phyloP scores from a whole-genome alignment of 2,329 filamentous ascomycete species.

The Diplodia intermedia region DNA sequence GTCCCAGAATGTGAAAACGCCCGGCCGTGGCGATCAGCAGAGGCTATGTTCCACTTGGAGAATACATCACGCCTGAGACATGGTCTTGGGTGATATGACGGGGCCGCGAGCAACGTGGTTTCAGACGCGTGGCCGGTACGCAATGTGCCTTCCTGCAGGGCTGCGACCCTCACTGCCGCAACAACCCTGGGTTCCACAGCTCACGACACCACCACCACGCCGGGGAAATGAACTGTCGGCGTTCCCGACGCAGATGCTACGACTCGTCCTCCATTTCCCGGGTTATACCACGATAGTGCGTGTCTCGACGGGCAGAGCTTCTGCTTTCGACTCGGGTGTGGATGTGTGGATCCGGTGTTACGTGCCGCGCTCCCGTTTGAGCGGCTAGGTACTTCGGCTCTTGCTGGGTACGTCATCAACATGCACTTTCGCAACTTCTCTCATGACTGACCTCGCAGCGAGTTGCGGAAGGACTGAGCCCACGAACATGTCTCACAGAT shows the following conservation, averaged over 20 bases:
- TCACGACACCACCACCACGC: slow-evolving; percentile 8
- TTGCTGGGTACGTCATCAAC: neutral
- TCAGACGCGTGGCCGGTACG: slow-evolving; percentile 4
- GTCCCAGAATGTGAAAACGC: slow-evolving; percentile 24
- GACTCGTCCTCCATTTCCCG: too few relatives aligned
- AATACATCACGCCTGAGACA: slow-evolving; percentile 6
- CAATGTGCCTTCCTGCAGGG: neutral
- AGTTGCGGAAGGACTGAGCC: too few relatives aligned
- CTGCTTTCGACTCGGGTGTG: neutral
- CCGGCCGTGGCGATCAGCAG: slow-evolving; percentile 4
- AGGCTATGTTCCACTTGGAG: neutral
- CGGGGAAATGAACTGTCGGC: neutral
- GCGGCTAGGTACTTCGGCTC: neutral
- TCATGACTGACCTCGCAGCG: too few relatives aligned
- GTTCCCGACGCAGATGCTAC: neutral
- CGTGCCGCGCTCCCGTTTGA: neutral
- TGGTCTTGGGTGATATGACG: neutral
- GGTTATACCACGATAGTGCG: neutral
- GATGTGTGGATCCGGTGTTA: neutral
- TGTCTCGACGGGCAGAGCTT: neutral
- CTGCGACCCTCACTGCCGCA: neutral
- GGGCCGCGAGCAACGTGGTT: slow-evolving; percentile 3
- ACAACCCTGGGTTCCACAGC: slow-evolving; percentile 21
- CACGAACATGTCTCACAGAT: too few relatives aligned
- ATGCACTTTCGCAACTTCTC: neutral